These are phyloP conservation scores for Linum lewisii DNA, from an alignment of 345 rosid genomes.

Conservation along the genomic window DNA sequence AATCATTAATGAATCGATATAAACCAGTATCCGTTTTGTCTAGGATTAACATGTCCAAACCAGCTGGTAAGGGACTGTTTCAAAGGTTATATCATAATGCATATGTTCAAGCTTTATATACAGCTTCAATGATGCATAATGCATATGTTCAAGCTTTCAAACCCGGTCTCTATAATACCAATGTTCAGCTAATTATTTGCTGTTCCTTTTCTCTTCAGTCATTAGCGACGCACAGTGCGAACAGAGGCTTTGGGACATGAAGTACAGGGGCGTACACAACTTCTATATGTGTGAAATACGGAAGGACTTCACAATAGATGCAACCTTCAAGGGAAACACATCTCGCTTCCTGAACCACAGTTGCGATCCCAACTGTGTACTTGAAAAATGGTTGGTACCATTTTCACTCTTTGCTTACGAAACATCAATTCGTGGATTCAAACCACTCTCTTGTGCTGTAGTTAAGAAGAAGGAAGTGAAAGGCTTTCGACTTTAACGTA, in stretches of 20 bases:
- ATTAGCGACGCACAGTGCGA: conserved; percentile 82
- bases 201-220: conserved; percentile 40
- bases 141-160: background rate
- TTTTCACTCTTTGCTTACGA: background rate
- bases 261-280: conserved; percentile 60
- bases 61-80: too few species aligned
- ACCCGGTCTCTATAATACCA: background rate
- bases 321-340: conserved; percentile 85
- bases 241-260: conserved; percentile 98
- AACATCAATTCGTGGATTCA: background rate
- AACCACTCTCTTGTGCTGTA: background rate
- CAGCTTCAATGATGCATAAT: background rate
- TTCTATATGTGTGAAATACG: conserved; percentile 98
- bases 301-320: conserved; percentile 93
- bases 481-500: conserved; percentile 1
- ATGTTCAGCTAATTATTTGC: background rate
- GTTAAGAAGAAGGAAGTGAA: background rate
- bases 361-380: conserved; percentile 75
- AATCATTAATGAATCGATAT: too few species aligned
- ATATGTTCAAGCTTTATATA: background rate
- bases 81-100: background rate
- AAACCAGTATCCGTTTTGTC: too few species aligned
- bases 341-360: conserved; percentile 94
- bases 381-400: conserved; percentile 77
- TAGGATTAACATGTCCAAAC: too few species aligned